phyloP scores from a whole-genome alignment of 345 rosid species.

The Camelina sativa region DNA sequence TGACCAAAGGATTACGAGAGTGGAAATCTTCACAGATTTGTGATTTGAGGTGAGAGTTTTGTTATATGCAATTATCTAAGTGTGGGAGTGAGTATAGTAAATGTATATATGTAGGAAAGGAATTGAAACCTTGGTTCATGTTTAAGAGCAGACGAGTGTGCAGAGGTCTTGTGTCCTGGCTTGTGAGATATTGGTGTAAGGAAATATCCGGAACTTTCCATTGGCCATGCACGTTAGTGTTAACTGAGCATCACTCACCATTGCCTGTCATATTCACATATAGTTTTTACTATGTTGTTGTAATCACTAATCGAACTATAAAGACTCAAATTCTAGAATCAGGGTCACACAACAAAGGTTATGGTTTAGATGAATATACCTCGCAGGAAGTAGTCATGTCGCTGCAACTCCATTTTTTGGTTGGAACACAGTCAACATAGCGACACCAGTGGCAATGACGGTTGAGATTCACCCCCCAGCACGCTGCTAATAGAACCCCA shows the following conservation, averaged over 20 bases:
- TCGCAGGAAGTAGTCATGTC: conserved; percentile 65
- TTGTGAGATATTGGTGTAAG: conserved; percentile 63
- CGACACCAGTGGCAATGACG: conserved; percentile 72
- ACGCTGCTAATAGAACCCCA: conserved; percentile 56
- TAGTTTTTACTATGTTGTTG: conserved; percentile 2
- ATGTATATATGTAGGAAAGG: neutral
- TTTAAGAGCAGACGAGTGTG: conserved; percentile 67
- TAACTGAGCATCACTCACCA: conserved; percentile 56
- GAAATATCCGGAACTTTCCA: conserved; percentile 68
- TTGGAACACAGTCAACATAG: conserved; percentile 71
- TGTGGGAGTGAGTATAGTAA: conserved; percentile 4
- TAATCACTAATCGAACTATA: neutral
- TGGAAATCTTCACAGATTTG: neutral
- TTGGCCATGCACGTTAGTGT: conserved; percentile 74
- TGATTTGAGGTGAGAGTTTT: conserved; percentile 12
- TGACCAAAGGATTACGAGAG: neutral
- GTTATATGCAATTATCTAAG: conserved; percentile 29
- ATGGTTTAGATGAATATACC: conserved; percentile 47
- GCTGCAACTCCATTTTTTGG: conserved; percentile 75
- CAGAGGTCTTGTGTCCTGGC: conserved; percentile 73
- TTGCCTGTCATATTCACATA: conserved; percentile 51
- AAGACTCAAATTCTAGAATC: neutral
- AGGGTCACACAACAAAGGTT: conserved; percentile 21
- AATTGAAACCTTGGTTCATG: conserved; percentile 19
- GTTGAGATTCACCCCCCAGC: conserved; percentile 60